Percentiles rank a stretch among this genome's conserved stretches.
phyloP scores from a whole-genome alignment of 2,329 filamentous ascomycete species.

The Lizonia empirigonia region DNA sequence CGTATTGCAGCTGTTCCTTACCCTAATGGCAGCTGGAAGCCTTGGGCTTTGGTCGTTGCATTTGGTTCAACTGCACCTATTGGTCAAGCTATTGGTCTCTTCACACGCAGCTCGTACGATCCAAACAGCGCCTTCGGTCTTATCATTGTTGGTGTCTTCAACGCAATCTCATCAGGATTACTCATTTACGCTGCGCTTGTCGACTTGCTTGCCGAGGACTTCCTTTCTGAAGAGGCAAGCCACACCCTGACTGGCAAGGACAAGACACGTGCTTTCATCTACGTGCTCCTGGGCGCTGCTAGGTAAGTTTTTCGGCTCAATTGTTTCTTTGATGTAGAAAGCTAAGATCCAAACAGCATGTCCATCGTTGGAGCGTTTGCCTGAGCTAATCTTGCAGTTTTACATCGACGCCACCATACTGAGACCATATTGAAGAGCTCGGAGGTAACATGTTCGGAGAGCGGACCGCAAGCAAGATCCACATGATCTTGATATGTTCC shows the following conservation, averaged over 20 bases:
- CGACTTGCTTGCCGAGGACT: conserved; percentile 68
- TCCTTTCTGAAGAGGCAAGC: conserved; percentile 59
- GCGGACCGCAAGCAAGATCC: neutral
- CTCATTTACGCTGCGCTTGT: conserved; percentile 68
- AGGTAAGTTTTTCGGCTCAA: conserved; percentile 15
- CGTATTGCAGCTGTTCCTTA: conserved; percentile 66
- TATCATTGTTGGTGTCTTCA: conserved; percentile 69
- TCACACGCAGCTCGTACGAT: conserved; percentile 63
- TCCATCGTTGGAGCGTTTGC: conserved; percentile 46
- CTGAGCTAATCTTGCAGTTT: conserved; percentile 18
- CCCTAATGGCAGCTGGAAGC: conserved; percentile 60
- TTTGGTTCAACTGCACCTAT: conserved; percentile 69
- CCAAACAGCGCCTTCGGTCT: conserved; percentile 67
- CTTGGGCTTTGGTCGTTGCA: conserved; percentile 66
- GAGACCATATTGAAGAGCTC: neutral
- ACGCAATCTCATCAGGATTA: conserved; percentile 68
- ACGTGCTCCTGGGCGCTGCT: conserved; percentile 46
- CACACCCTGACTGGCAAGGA: conserved; percentile 58
- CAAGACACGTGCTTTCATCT: conserved; percentile 60
- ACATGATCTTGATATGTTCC: conserved; percentile 1
- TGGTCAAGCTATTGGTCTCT: conserved; percentile 67
- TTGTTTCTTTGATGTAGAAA: conserved; percentile 37
- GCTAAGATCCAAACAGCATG: conserved; percentile 33
- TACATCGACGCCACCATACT: neutral
- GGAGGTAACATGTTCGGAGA: neutral